Base-by-base conservation (phyloP, 441 rosid species). In the Gossypium gossypioides region DNA sequence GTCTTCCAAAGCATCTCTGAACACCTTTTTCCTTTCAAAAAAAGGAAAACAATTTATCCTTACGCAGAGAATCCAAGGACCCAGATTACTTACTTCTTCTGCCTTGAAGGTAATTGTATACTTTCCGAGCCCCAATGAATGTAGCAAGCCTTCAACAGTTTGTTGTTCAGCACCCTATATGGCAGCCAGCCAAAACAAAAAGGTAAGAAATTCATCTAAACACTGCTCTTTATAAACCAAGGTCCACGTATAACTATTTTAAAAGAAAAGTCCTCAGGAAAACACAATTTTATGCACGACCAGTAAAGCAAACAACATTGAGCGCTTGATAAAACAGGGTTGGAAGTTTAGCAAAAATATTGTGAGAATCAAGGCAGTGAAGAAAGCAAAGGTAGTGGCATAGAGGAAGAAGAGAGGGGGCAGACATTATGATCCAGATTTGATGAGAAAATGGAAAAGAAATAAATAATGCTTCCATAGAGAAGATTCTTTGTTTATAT, bases 71-170 rank as follows among this genome's bases (percentile, higher is more conserved):
- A 63, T 24, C 52, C 55, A 65, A 22, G 54, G 67, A 34, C 34
- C 16, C 15, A 2, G 68, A 72, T 22, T 75, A 3, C 96, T 42
- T 84, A 93, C 98, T 82, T 91, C 96, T 83, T 93, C 98, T 52
- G 88, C 88, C 90, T 91, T 89, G 75, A 93, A 89, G 73, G 54
- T 73, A 77, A 85, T 79, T 44, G 80, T 84, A 81, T 88, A 93
- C 85, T 84, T 91, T 71, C 85, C 92, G 81, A 93, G 80, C 71
- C 94, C 97, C 55, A 93, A 76, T 16, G 94, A 84, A 72, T 87
- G 77, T 69, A 93, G 74, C 75, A 93, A 80, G 73, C 86, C 77
- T 72, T 87, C 94, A 81, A 93, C 87, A 52, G 92, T 84, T 68
- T 79, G 90, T 29, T 72, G 87, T 76, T 88, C 96, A 78, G 85